Evolutionary conservation across 2,329 filamentous ascomycete species (phyloP).

Genomic region (Xylariaceae sp.): DNA sequence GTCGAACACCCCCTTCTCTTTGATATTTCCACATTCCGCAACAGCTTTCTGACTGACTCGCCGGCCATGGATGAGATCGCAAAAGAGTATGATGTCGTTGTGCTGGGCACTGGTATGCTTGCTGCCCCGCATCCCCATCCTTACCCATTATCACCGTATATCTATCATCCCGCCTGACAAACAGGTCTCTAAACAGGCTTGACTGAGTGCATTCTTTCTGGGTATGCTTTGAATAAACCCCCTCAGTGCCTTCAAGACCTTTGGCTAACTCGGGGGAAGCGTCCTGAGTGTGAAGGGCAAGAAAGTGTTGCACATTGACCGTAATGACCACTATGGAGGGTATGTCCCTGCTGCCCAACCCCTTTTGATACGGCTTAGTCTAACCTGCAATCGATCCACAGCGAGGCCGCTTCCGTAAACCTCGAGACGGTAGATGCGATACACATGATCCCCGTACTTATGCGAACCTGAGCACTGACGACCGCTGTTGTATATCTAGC

Average conservation of each 20-base stretch:
- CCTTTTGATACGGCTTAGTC: slow-evolving; percentile 11
- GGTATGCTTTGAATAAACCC: slow-evolving; percentile 52
- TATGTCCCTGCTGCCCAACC: slow-evolving; percentile 44
- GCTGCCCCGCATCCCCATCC: slow-evolving; percentile 29
- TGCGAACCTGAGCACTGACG: slow-evolving; percentile 14
- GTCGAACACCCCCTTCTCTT: slow-evolving; percentile 24
- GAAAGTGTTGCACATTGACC: slow-evolving; percentile 98
- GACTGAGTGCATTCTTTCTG: slow-evolving; percentile 98
- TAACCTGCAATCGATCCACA: slow-evolving; percentile 37
- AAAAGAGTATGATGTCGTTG: slow-evolving; percentile 97
- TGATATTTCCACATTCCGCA: slow-evolving; percentile 10
- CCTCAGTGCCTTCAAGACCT: slow-evolving; percentile 2
- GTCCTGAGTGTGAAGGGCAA: slow-evolving; percentile 97
- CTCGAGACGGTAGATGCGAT: slow-evolving; percentile 72
- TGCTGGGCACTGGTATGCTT: slow-evolving; percentile 87
- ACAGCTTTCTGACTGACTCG: slow-evolving; percentile 16
- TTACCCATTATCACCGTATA: no score
- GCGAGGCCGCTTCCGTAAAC: slow-evolving; percentile 94
- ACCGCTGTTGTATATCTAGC: slow-evolving; percentile 31
- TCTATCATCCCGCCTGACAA: background rate
- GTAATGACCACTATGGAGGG: slow-evolving; percentile 98
- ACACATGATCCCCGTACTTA: slow-evolving; percentile 9
- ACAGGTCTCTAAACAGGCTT: slow-evolving; percentile 57
- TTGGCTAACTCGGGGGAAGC: slow-evolving; percentile 43
- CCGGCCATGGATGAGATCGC: slow-evolving; percentile 92